Evolutionary conservation across 345 rosid species (phyloP).

Genomic region (Populus davidiana): DNA sequence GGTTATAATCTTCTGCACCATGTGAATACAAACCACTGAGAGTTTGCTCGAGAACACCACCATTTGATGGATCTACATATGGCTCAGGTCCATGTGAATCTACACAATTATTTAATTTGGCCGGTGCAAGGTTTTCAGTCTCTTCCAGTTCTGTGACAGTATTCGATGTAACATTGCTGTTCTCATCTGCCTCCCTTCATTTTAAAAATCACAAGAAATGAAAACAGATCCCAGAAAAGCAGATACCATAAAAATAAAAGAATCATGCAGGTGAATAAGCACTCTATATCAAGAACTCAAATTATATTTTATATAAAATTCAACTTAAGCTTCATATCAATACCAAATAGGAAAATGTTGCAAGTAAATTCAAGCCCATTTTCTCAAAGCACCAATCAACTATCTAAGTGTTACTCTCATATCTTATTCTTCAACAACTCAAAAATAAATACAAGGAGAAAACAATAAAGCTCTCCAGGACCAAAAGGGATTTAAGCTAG

Average conservation of each 20-base stretch:
- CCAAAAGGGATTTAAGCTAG: neutral
- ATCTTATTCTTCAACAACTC: neutral
- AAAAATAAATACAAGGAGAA: too few species aligned
- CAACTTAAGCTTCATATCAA: neutral
- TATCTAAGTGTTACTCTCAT: neutral
- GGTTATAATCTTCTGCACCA: conserved; percentile 40
- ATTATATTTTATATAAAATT: too few species aligned
- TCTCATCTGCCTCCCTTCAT: conserved; percentile 28
- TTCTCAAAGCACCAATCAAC: neutral
- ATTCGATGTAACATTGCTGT: conserved; percentile 5
- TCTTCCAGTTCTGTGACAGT: conserved; percentile 12
- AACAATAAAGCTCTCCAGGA: neutral
- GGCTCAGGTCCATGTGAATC: conserved; percentile 18
- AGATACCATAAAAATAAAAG: neutral
- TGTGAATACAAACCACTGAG: conserved; percentile 18
- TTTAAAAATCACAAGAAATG: conserved; percentile 6
- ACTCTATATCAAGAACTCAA: neutral
- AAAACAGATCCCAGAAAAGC: neutral
- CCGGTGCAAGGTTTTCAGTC: conserved; percentile 11
- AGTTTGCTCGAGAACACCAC: conserved; percentile 10
- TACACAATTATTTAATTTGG: conserved; percentile 20
- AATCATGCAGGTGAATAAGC: neutral
- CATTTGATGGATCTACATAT: conserved; percentile 20
- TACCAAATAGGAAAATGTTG: neutral
- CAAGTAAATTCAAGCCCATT: neutral